Percentiles rank a stretch among this genome's conserved stretches.
These are phyloP conservation scores for Penicillium sp. DNA, from an alignment of 2,329 filamentous ascomycete genomes.

Conservation along the genomic window DNA sequence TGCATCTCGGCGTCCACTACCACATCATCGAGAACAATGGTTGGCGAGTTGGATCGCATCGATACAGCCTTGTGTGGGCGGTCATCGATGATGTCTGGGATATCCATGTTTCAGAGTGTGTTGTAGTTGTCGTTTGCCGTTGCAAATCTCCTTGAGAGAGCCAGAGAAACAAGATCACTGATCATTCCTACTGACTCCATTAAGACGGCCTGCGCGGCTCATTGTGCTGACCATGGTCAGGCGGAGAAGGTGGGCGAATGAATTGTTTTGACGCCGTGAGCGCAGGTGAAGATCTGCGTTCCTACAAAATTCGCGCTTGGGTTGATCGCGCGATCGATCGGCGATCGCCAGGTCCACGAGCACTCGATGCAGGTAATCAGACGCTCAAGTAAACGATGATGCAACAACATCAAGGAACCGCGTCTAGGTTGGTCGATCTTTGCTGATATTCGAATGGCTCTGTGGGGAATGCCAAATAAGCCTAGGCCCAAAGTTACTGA, in stretches of 20 bases:
- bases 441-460: background rate
- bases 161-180: background rate
- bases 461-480: background rate
- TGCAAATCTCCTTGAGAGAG: slow-evolving; percentile 5
- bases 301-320: slow-evolving; percentile 3
- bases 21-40: slow-evolving; percentile 17
- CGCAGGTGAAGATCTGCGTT: slow-evolving; percentile 8
- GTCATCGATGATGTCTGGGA: slow-evolving; percentile 21
- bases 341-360: slow-evolving; percentile 17
- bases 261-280: slow-evolving; percentile 8
- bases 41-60: slow-evolving; percentile 16
- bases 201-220: background rate
- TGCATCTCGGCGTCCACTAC: background rate
- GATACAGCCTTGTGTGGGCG: slow-evolving; percentile 16
- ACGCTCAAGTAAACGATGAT: slow-evolving; percentile 10
- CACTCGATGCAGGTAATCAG: slow-evolving; percentile 11
- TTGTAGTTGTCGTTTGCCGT: background rate
- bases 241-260: slow-evolving; percentile 7
- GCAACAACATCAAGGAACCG: slow-evolving; percentile 11
- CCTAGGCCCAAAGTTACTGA: background rate
- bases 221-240: slow-evolving; percentile 13
- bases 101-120: slow-evolving; percentile 13
- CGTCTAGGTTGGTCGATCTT: slow-evolving; percentile 6
- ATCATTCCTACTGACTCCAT: slow-evolving; percentile 3
- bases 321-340: slow-evolving; percentile 21